Base-by-base conservation (phyloP, 2,329 filamentous ascomycete species). In the Scorias spongiosa region DNA sequence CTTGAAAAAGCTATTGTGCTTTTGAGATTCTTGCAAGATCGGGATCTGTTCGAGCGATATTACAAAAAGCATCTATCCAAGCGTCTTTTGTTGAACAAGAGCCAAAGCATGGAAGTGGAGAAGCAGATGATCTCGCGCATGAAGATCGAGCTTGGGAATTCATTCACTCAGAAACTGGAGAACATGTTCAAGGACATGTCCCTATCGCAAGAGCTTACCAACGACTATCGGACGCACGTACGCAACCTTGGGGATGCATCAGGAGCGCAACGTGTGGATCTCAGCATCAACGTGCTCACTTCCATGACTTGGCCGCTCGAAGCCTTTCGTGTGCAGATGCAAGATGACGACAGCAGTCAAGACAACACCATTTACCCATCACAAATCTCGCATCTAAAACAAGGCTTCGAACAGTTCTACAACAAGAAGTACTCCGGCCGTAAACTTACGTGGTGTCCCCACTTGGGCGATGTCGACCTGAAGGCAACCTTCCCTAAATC, bases 121-220 rank as follows among this genome's bases (percentile, higher is more conserved):
- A 88, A 89, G 60, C 82, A 91, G 56, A 93, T 98, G 76, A 91
- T 98, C 42, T 82, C 81, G 0, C 84, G 89, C 50, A 95, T 98
- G 87, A 96, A 95, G 72, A 78, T 91, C 57, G 89, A 95, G 61
- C 78, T 96, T 42, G 91, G 91, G 34, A 93, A 93, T 60, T 81
- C 87, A 52, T 96, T 96, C 60, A 96, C 91, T 0, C 71, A 78
- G 56, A 93, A 93, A 60, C 77, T 98, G 39, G 91, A 98, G 59
- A 84, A 87, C 51, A 96, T 98, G 87, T 95, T 98, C 69, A 88
- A 87, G 64, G 91, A 98, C 57, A 88, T 96, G 76, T 78, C 81
- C 12, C 78, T 88, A 10, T 95, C 88, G 0, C 78, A 81, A 44
- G 89, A 94, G 51, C 72, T 95, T 20, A 86, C 84, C 0, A 66